These are phyloP conservation scores for Aspergillus cavernicola DNA, from an alignment of 495 filamentous ascomycete genomes.

Conservation along the genomic window DNA sequence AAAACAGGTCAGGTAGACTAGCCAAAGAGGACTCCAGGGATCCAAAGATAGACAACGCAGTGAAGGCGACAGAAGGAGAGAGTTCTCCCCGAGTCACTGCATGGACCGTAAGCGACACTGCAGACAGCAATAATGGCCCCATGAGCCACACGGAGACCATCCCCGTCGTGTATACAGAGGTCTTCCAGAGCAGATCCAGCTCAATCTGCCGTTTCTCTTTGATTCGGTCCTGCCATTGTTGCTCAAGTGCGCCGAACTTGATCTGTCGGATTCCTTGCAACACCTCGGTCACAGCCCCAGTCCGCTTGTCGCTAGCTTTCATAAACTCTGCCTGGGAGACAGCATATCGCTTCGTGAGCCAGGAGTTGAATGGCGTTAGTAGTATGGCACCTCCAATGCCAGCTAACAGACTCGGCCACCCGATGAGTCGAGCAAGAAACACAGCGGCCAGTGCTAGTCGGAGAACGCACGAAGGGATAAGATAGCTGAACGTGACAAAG, in stretches of 20 bases:
- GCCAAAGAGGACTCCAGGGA: slow-evolving; percentile 67
- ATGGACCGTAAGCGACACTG: slow-evolving; percentile 66
- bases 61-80: slow-evolving; percentile 75
- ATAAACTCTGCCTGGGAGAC: slow-evolving; percentile 68
- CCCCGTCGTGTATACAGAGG: slow-evolving; percentile 54
- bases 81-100: slow-evolving; percentile 58
- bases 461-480: slow-evolving; percentile 54
- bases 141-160: slow-evolving; percentile 67
- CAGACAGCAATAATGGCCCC: slow-evolving; percentile 69
- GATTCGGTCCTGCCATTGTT: slow-evolving; percentile 75
- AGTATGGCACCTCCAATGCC: slow-evolving; percentile 63
- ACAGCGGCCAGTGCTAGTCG: slow-evolving; percentile 60
- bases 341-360: slow-evolving; percentile 62
- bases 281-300: slow-evolving; percentile 75
- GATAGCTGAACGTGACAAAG: slow-evolving; percentile 60
- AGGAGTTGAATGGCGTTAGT: slow-evolving; percentile 66
- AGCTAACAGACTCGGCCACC: slow-evolving; percentile 65
- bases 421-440: slow-evolving; percentile 67
- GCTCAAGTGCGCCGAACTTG: slow-evolving; percentile 82
- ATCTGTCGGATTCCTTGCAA: slow-evolving; percentile 82
- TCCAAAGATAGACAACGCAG: slow-evolving; percentile 70
- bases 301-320: slow-evolving; percentile 74
- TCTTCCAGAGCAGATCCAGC: slow-evolving; percentile 61
- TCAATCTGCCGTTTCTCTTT: slow-evolving; percentile 61
- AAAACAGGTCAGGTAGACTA: slow-evolving; percentile 68